A percentile compares a stretch with the other conserved stretches of the same genome.
These are phyloP conservation scores for Pseudocercospora macadamiae DNA, from an alignment of 2,329 filamentous ascomycete genomes.

Conservation along the genomic window DNA sequence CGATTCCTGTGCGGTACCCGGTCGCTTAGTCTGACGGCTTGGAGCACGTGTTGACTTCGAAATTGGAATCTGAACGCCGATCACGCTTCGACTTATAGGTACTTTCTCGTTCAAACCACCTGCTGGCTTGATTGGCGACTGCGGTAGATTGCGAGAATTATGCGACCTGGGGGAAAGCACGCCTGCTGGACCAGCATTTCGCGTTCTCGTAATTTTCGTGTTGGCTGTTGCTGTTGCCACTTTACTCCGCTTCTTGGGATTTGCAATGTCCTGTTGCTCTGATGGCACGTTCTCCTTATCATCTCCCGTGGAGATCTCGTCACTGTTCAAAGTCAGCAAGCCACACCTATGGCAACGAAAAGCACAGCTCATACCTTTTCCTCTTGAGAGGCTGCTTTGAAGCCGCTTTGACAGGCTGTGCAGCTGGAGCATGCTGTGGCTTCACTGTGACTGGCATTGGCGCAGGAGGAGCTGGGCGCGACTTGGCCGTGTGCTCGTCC, in stretches of 20 bases:
- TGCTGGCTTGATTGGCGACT: conserved; percentile 53
- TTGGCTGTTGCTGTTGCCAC: conserved; percentile 33
- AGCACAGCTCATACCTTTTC: conserved; percentile 29
- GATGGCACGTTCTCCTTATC: conserved; percentile 78
- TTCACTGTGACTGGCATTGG: conserved; percentile 23
- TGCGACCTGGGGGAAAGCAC: conserved; percentile 81
- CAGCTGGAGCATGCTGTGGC: conserved; percentile 14
- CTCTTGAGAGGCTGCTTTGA: conserved; percentile 24
- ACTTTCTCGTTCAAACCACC: conserved; percentile 49
- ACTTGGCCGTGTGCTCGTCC: conserved; percentile 50
- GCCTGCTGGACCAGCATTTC: conserved; percentile 47
- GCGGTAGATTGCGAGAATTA: conserved; percentile 71
- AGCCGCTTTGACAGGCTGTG: conserved; percentile 13
- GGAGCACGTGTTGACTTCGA: conserved; percentile 62
- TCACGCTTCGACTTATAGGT: conserved; percentile 34
- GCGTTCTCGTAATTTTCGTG: conserved; percentile 37
- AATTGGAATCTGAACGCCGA: conserved; percentile 32
- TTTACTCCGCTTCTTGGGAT: conserved; percentile 68
- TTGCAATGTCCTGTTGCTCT: conserved; percentile 53
- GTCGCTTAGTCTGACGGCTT: conserved; percentile 61
- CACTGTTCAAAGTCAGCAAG: conserved; percentile 50
- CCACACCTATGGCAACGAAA: no score
- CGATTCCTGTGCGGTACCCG: conserved; percentile 34
- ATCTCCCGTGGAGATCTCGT: conserved; percentile 60
- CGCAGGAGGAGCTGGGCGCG: conserved; percentile 30